These are phyloP conservation scores for Aureobasidium lini DNA, from an alignment of 2,329 filamentous ascomycete genomes.

Conservation along the genomic window DNA sequence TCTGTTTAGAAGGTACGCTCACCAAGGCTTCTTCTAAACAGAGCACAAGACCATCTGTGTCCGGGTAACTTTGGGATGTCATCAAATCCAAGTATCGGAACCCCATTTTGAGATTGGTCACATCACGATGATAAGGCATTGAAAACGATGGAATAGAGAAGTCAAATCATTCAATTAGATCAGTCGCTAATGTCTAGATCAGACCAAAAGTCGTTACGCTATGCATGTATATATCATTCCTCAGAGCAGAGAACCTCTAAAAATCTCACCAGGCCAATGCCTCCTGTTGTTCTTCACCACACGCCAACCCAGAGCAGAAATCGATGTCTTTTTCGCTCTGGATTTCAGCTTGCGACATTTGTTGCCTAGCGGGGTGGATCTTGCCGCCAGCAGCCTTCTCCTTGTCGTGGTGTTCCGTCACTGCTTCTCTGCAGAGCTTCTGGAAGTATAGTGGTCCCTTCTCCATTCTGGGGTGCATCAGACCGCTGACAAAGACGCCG, in stretches of 20 bases:
- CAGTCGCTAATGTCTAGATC: neutral
- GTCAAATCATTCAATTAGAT: neutral
- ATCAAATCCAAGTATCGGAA: too few species aligned
- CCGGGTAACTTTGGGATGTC: too few species aligned
- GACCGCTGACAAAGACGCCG: constrained; percentile 55
- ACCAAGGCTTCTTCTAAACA: too few species aligned
- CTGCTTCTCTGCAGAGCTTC: constrained; percentile 40
- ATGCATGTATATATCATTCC: constrained; percentile 4
- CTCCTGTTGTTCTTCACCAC: constrained; percentile 8
- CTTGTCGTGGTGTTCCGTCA: constrained; percentile 40
- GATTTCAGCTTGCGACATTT: neutral
- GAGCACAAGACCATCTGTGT: too few species aligned
- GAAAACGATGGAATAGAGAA: neutral
- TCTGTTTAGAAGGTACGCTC: neutral
- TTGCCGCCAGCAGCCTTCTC: constrained; percentile 40
- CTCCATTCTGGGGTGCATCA: constrained; percentile 55
- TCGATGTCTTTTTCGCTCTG: constrained; percentile 6
- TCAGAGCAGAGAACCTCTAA: neutral
- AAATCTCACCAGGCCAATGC: constrained; percentile 2
- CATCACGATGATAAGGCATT: neutral
- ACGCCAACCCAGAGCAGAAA: constrained; percentile 5
- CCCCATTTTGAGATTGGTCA: too few species aligned
- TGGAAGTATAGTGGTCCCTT: constrained; percentile 45
- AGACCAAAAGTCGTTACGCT: constrained; percentile 12
- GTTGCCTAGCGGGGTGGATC: constrained; percentile 47